Percentiles rank a stretch among this genome's conserved stretches.
Evolutionary conservation across 202 grass and related monocot species (phyloP).

Genomic region (Elaeis oleifera): DNA sequence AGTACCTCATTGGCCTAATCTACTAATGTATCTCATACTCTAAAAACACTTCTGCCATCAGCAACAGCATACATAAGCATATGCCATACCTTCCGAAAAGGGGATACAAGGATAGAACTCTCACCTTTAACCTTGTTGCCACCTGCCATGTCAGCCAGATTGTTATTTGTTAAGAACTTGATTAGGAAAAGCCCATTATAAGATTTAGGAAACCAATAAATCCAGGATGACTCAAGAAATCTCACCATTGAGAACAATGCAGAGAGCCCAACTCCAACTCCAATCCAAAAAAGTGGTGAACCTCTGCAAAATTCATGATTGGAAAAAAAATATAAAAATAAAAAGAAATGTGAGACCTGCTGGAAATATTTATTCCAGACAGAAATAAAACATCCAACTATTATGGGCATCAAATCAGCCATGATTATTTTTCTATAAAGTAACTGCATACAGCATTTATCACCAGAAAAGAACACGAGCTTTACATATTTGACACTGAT

Average conservation of each 20-base stretch:
- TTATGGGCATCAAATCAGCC: background rate
- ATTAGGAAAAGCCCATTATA: constrained; percentile 10
- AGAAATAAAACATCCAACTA: background rate
- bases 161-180: background rate
- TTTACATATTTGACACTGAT: constrained; percentile 53
- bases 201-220: background rate
- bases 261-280: constrained; percentile 78
- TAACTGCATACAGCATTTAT: no score
- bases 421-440: no score
- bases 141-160: background rate
- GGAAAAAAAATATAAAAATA: no score
- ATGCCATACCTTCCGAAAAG: background rate
- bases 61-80: background rate
- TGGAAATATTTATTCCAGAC: no score
- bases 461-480: background rate
- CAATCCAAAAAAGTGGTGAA: constrained; percentile 95
- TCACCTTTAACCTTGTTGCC: constrained; percentile 15
- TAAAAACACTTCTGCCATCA: no score
- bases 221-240: constrained; percentile 11
- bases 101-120: background rate
- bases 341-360: no score
- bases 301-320: constrained; percentile 40
- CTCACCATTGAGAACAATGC: constrained; percentile 64
- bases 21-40: no score
- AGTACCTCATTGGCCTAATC: no score